Conservation (phyloP, 2,329 filamentous ascomycete species). For the Hymenoscyphus fraxineus region DNA sequence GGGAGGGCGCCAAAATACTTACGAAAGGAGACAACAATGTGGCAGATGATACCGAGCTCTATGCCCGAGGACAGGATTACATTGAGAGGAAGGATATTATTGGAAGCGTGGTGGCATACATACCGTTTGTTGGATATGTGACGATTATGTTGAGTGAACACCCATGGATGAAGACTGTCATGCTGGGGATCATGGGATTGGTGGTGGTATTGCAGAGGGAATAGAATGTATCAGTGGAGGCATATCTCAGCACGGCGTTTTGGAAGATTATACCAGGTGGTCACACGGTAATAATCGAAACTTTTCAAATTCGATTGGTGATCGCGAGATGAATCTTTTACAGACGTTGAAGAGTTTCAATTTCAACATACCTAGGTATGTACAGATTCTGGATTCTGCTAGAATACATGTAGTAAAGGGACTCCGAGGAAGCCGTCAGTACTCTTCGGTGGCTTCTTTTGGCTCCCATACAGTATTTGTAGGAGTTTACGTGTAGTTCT, state of each 20-base stretch:
- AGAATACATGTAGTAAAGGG: too few species aligned
- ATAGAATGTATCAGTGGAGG: slow-evolving; percentile 39
- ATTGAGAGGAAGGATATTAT: slow-evolving; percentile 86
- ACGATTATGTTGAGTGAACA: slow-evolving; percentile 94
- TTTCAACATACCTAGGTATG: too few species aligned
- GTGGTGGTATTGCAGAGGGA: slow-evolving; percentile 91
- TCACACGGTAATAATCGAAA: slow-evolving; percentile 1
- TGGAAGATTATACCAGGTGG: slow-evolving; percentile 22
- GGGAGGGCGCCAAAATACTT: slow-evolving; percentile 65
- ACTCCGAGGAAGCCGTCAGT: too few species aligned
- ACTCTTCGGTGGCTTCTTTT: too few species aligned
- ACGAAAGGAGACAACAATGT: slow-evolving; percentile 98
- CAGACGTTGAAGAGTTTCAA: background rate
- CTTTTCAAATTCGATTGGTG: background rate
- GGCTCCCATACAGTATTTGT: too few species aligned
- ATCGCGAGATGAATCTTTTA: background rate
- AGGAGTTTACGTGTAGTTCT: too few species aligned
- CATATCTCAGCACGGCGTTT: slow-evolving; percentile 22
- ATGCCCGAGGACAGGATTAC: slow-evolving; percentile 82
- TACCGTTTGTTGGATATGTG: slow-evolving; percentile 94
- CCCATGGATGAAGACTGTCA: slow-evolving; percentile 93
- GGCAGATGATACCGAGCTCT: slow-evolving; percentile 88
- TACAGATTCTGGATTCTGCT: background rate
- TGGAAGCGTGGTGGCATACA: slow-evolving; percentile 85
- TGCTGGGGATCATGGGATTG: slow-evolving; percentile 92